Conservation (phyloP, 2,329 filamentous ascomycete species). For the Cladosporium sp. region DNA sequence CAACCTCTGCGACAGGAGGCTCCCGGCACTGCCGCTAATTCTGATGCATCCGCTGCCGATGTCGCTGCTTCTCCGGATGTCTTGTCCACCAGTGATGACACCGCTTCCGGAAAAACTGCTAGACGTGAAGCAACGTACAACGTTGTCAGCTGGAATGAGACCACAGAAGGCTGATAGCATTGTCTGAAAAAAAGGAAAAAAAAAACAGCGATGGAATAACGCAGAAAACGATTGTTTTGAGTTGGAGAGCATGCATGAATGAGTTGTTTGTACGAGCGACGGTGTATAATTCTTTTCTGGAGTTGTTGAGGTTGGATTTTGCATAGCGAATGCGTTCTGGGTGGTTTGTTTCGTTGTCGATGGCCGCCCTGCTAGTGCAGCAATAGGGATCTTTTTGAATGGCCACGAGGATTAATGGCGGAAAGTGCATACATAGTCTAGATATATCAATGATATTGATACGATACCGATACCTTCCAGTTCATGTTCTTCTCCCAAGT, state of each 20-base stretch:
- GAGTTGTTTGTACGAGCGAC: background rate
- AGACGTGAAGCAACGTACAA: background rate
- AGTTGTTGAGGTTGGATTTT: background rate
- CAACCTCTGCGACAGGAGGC: background rate
- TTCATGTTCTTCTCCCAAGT: background rate
- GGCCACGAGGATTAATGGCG: conserved; percentile 9
- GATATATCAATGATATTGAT: background rate
- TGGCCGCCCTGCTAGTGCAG: conserved; percentile 23
- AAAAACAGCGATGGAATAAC: background rate
- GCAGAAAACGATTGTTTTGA: background rate
- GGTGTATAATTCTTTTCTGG: background rate
- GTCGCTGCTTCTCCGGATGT: background rate
- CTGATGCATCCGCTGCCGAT: background rate
- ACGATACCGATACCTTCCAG: background rate
- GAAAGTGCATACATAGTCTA: conserved; percentile 13
- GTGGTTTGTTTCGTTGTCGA: conserved; percentile 11
- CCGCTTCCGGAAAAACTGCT: background rate
- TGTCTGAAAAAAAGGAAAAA: background rate
- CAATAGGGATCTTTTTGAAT: conserved; percentile 6
- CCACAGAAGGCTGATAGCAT: conserved; percentile 5
- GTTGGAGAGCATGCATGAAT: background rate
- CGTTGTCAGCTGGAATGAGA: conserved; percentile 26
- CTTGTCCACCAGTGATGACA: background rate
- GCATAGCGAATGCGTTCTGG: conserved; percentile 17
- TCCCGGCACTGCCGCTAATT: background rate